Conservation (phyloP, 441 rosid genomes). For the Erodium trifolium region DNA sequence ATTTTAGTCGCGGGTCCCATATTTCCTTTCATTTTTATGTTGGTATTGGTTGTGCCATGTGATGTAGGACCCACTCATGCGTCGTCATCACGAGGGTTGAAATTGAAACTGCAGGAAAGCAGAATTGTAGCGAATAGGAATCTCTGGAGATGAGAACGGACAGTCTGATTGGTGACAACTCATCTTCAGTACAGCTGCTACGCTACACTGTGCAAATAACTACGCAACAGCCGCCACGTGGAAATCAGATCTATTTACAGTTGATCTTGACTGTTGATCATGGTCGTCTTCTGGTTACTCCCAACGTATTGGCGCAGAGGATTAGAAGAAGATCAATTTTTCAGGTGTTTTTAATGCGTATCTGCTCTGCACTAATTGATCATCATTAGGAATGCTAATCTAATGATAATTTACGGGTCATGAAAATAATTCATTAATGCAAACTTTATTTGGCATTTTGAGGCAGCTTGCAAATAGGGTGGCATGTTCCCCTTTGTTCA, state of each 20-base stretch:
- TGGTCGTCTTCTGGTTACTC: too few relatives aligned
- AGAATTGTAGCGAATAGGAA: neutral
- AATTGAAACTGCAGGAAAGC: neutral
- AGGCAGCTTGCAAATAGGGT: neutral
- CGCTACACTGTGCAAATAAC: too few relatives aligned
- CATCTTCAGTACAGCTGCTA: too few relatives aligned
- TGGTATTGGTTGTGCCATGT: conserved; percentile 1
- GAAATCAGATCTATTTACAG: too few relatives aligned
- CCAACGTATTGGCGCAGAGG: too few relatives aligned
- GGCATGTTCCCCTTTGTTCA: neutral
- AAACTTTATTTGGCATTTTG: neutral
- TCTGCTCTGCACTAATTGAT: too few relatives aligned
- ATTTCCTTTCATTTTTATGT: neutral
- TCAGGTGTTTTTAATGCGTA: too few relatives aligned
- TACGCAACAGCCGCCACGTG: too few relatives aligned
- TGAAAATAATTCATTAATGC: neutral
- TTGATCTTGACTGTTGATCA: too few relatives aligned
- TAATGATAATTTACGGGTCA: neutral
- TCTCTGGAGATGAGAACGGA: neutral
- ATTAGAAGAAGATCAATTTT: too few relatives aligned
- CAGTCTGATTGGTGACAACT: neutral
- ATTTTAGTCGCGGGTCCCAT: neutral
- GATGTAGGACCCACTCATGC: neutral
- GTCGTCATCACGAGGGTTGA: neutral
- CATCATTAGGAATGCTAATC: too few relatives aligned